These are phyloP conservation scores for Aureobasidium melanogenum DNA, from an alignment of 2,329 filamentous ascomycete genomes.

Conservation along the genomic window DNA sequence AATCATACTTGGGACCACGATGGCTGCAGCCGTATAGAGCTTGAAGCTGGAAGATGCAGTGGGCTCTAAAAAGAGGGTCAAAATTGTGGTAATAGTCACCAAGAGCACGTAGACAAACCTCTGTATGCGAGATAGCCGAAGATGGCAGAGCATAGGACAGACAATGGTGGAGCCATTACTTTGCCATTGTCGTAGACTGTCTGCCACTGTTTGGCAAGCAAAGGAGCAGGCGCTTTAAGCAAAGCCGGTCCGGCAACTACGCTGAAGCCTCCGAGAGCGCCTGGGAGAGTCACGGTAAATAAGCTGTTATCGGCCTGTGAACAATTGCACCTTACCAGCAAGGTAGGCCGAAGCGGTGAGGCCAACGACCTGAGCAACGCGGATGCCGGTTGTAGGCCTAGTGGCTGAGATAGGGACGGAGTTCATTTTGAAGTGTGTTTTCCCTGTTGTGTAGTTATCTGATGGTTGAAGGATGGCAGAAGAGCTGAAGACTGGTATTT, in stretches of 20 bases:
- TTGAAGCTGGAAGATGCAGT: conserved; percentile 27
- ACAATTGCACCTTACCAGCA: conserved; percentile 25
- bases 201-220: conserved; percentile 49
- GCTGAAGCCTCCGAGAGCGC: conserved; percentile 2
- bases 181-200: conserved; percentile 34
- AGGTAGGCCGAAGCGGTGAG: conserved; percentile 43
- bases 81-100: not conserved
- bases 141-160: conserved; percentile 32
- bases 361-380: conserved; percentile 41
- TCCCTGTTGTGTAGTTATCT: not conserved
- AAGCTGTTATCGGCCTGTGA: not conserved
- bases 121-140: conserved; percentile 41
- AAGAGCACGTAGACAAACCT: conserved; percentile 18
- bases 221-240: too few species aligned
- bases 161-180: conserved; percentile 31
- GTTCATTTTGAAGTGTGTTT: conserved; percentile 1
- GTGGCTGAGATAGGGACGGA: conserved; percentile 4
- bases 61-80: conserved; percentile 18
- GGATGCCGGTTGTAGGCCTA: conserved; percentile 25
- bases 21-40: conserved; percentile 39
- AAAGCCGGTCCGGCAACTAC: too few species aligned
- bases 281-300: not conserved
- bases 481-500: not conserved
- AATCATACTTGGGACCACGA: conserved; percentile 37
- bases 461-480: not conserved